These are phyloP conservation scores for Hemisphaericaspora subhashii DNA, from an alignment of 1,139 yeast genomes.

Conservation along the genomic window DNA sequence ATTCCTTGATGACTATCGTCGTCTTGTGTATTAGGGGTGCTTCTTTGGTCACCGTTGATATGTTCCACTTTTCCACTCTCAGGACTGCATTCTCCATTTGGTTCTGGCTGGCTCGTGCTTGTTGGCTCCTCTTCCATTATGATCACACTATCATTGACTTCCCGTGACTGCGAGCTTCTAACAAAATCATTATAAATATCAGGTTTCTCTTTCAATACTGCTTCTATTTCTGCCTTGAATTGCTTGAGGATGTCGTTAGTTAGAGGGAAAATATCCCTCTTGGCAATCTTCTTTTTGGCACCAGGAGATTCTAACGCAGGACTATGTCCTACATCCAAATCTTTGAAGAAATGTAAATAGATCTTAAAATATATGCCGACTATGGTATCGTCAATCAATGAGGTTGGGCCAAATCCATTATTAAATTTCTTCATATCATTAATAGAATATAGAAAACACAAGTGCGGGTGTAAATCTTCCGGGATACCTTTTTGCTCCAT, in stretches of 20 bases:
- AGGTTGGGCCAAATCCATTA: constrained; percentile 81
- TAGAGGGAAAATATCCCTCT: constrained; percentile 45
- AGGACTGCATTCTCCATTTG: not conserved
- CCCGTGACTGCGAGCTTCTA: not conserved
- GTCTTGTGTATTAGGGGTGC: no score
- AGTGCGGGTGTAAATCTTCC: constrained; percentile 26
- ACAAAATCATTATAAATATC: constrained; percentile 34
- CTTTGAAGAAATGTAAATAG: constrained; percentile 28
- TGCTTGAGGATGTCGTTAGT: constrained; percentile 35
- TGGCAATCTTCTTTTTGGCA: constrained; percentile 43
- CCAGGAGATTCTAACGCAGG: constrained; percentile 28
- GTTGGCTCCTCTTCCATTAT: not conserved
- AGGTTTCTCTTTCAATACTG: constrained; percentile 29
- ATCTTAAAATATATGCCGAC: constrained; percentile 61
- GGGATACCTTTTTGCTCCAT: constrained; percentile 33
- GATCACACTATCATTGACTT: not conserved
- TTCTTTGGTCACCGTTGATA: no score
- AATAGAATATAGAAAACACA: constrained; percentile 52
- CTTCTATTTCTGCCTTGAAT: constrained; percentile 33
- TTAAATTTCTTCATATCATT: constrained; percentile 70
- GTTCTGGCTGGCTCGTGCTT: not conserved
- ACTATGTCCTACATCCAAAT: constrained; percentile 1
- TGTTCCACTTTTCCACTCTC: no score
- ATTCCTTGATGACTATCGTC: no score
- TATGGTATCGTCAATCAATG: constrained; percentile 72